Percentiles rank a stretch among this genome's conserved stretches.
These are phyloP conservation scores for Boechera retrofracta DNA, from an alignment of 345 rosid species.

Conservation along the genomic window DNA sequence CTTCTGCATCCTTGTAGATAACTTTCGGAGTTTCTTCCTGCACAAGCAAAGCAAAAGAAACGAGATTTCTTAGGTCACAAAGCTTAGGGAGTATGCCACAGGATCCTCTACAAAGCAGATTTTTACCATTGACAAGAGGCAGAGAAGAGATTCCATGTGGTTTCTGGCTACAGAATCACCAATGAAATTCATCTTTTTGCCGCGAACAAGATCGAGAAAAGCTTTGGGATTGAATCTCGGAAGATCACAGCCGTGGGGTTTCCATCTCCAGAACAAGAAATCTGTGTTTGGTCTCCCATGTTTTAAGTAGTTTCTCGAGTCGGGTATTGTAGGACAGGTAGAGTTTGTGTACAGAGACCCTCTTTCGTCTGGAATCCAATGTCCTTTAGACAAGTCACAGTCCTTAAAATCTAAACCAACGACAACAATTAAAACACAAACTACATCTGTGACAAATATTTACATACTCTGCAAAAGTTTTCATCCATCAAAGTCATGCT, in stretches of 20 bases:
- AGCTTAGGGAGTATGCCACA: not conserved
- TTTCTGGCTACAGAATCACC: slow-evolving; percentile 89
- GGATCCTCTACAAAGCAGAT: not conserved
- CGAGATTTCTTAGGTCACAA: not conserved
- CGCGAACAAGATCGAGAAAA: slow-evolving; percentile 56
- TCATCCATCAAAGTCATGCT: too few species aligned
- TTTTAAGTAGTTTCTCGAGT: slow-evolving; percentile 64
- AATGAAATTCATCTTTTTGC: slow-evolving; percentile 67
- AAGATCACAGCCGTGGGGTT: slow-evolving; percentile 67
- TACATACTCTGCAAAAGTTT: too few species aligned
- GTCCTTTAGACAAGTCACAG: slow-evolving; percentile 67
- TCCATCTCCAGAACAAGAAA: slow-evolving; percentile 86
- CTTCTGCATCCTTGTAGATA: slow-evolving; percentile 58
- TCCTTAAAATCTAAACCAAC: slow-evolving; percentile 24
- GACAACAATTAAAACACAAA: not conserved
- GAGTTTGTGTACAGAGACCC: slow-evolving; percentile 60
- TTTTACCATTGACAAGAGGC: slow-evolving; percentile 69
- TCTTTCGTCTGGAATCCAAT: slow-evolving; percentile 61
- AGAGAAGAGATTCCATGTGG: slow-evolving; percentile 78
- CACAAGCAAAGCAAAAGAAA: not conserved
- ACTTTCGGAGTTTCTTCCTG: slow-evolving; percentile 69
- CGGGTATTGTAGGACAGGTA: slow-evolving; percentile 66
- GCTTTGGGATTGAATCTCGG: slow-evolving; percentile 60
- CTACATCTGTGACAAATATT: not conserved
- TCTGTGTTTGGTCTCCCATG: slow-evolving; percentile 64